Evolutionary conservation across 2,329 filamentous ascomycete species (phyloP), one percentile per base, ranked within the genome.

Genomic region (Claviceps sp.): DNA sequence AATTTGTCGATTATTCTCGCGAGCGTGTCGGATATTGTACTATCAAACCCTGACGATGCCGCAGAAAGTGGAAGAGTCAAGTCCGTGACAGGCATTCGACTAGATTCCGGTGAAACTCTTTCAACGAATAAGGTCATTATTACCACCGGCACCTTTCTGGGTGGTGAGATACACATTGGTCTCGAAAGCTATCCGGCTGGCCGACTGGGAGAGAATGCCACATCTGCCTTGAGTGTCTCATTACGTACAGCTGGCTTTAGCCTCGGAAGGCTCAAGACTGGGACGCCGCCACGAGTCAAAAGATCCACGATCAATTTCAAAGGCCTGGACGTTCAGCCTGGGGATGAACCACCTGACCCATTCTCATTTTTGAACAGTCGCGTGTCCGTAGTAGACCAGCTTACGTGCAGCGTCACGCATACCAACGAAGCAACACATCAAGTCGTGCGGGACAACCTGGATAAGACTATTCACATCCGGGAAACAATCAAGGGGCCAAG

Each of bases 101-200:
- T 98, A 37, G 91, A 96, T 65, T 88, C 87, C 47, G 93, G 93
- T 34, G 84, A 94, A 64, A 72, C 95, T 16, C 78, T 98, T 57
- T 78, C 82, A 1, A 87, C 91, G 1, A 81, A 77, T 47, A 83
- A 84, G 55, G 90, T 97, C 38, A 79, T 98, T 24, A 96, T 98
- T 59, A 97, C 93, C 0, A 98, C 93, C 0, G 93, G 93, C 0
- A 98, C 93, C 0, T 98, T 98, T 63, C 70, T 98, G 5, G 86
- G 91, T 11, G 93, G 90, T 18, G 93, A 98, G 67, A 98, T 98
- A 56, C 93, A 98, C 61, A 94, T 98, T 55, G 93, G 89, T 0
- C 71, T 97, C 7, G 79, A 95, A 50, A 78, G 77, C 3, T 95
- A 81, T 63, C 90, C 93, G 0, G 87, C 93, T 0, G 93, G 93